Conservation (phyloP, 768 basidiomycete genomes). For the Boletus vinaceobasis region DNA sequence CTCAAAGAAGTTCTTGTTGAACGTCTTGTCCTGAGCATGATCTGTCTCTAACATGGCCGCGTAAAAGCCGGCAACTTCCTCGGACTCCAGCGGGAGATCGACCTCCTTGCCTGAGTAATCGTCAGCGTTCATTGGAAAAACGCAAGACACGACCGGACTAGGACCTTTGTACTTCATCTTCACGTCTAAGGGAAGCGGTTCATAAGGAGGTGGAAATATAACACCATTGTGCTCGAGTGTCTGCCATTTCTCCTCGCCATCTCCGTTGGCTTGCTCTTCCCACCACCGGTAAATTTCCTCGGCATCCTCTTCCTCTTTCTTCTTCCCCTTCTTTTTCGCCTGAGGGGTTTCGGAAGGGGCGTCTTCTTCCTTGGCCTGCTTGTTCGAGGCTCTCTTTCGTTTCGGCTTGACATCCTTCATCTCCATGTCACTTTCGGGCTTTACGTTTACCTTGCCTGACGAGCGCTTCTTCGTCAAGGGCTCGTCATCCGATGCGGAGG, state of each 20-base stretch:
- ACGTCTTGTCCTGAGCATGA: conserved; percentile 82
- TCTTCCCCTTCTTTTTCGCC: conserved; percentile 53
- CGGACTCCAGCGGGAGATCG: conserved; percentile 77
- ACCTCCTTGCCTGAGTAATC: conserved; percentile 63
- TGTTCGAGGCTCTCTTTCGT: conserved; percentile 45
- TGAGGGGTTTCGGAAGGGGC: conserved; percentile 41
- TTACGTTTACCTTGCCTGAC: conserved; percentile 36
- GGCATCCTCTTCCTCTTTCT: conserved; percentile 54
- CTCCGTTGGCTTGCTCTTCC: conserved; percentile 71
- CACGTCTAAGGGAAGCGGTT: conserved; percentile 72
- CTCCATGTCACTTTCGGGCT: conserved; percentile 51
- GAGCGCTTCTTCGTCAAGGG: conserved; percentile 24
- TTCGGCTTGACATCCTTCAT: conserved; percentile 40
- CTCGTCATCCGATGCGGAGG: conserved; percentile 38
- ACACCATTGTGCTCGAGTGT: conserved; percentile 96
- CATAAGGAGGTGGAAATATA: conserved; percentile 93
- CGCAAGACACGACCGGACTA: conserved; percentile 23
- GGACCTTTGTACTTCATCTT: conserved; percentile 96
- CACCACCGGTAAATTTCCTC: conserved; percentile 85
- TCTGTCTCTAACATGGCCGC: conserved; percentile 89
- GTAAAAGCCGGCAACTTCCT: conserved; percentile 97
- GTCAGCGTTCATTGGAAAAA: conserved; percentile 15
- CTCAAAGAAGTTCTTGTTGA: conserved; percentile 94
- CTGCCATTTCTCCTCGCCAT: conserved; percentile 84
- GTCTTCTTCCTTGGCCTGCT: conserved; percentile 53